phyloP scores from a whole-genome alignment of 2,329 filamentous ascomycete genomes.

The Botrytis pseudocinerea region DNA sequence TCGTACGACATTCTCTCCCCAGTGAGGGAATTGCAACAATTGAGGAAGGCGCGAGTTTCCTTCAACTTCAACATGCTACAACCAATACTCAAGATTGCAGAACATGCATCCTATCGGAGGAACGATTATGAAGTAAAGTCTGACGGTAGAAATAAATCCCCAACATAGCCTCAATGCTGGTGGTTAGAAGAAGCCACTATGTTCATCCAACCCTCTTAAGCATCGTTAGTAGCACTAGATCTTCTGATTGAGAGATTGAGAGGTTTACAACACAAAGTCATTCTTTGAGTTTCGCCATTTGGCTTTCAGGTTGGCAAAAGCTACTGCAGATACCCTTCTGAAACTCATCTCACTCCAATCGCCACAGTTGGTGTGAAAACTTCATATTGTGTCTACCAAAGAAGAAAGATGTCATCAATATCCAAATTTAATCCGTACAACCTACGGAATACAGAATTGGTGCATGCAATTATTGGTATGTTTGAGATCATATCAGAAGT shows the following conservation, averaged over 20 bases:
- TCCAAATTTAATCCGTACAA: neutral
- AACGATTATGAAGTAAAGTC: neutral
- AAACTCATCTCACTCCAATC: neutral
- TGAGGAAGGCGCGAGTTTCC: neutral
- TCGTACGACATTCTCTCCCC: neutral
- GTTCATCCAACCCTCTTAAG: neutral
- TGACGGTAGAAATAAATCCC: neutral
- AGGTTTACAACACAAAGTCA: too few relatives aligned
- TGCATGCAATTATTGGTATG: neutral
- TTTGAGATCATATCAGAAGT: neutral
- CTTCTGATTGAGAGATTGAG: too few relatives aligned
- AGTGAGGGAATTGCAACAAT: neutral
- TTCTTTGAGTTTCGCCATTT: neutral
- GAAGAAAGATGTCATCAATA: neutral
- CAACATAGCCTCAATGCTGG: neutral
- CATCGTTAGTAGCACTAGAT: too few relatives aligned
- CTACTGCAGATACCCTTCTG: neutral
- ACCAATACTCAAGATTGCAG: neutral
- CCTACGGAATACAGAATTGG: neutral
- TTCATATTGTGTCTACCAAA: neutral
- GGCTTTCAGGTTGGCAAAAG: neutral
- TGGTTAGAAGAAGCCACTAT: neutral
- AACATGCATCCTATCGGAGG: neutral
- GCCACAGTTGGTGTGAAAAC: neutral
- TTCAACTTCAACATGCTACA: neutral